Conservation (phyloP, 164 flowering plant species). For the Magnolia sinica region DNA sequence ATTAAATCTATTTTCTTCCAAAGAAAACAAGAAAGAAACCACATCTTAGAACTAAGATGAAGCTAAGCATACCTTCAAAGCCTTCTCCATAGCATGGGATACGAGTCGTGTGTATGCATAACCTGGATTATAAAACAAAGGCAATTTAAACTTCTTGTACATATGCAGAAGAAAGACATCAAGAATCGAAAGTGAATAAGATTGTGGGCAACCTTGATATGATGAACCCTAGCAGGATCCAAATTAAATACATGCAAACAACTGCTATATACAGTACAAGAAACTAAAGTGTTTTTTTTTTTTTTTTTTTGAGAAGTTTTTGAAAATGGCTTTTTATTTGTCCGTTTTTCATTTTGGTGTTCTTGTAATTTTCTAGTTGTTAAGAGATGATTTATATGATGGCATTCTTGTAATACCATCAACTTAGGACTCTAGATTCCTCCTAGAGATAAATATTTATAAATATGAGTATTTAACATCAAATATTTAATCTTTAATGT, state of each 20-base stretch:
- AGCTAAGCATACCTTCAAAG: slow-evolving; percentile 58
- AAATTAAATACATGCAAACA: background rate
- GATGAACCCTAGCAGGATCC: background rate
- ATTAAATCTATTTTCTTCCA: too few relatives aligned
- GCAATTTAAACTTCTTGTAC: background rate
- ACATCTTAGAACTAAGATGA: background rate
- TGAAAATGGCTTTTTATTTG: too few relatives aligned
- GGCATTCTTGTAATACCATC: too few relatives aligned
- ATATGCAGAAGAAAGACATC: background rate
- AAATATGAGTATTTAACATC: too few relatives aligned
- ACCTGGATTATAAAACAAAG: slow-evolving; percentile 26
- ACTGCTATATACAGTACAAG: background rate
- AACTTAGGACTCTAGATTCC: too few relatives aligned
- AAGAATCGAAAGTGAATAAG: background rate
- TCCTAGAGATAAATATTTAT: too few relatives aligned
- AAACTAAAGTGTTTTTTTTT: too few relatives aligned
- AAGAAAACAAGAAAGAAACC: background rate
- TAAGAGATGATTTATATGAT: too few relatives aligned
- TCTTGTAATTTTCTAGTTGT: too few relatives aligned
- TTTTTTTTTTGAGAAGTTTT: too few relatives aligned
- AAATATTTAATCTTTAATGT: too few relatives aligned
- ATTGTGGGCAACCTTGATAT: background rate
- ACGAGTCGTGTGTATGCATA: slow-evolving; percentile 37
- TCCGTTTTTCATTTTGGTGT: too few relatives aligned
- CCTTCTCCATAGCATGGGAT: slow-evolving; percentile 67